Conservation (phyloP, 2,329 filamentous ascomycete genomes). For the Talaromyces sp. region DNA sequence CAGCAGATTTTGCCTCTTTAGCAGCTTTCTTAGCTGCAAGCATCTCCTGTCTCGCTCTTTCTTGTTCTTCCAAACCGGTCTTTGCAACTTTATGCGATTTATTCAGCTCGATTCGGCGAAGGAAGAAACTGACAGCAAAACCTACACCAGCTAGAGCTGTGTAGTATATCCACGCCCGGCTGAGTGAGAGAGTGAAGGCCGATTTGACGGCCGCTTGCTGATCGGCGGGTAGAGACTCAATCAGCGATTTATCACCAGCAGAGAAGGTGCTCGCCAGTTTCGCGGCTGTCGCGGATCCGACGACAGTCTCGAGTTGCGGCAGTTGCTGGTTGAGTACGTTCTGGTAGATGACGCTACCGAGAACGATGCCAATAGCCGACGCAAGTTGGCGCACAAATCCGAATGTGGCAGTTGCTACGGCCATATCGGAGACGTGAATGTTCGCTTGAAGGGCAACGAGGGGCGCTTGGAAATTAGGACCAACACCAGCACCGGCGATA, state of each 20-base stretch:
- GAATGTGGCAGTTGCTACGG: constrained; percentile 61
- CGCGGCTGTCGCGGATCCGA: constrained; percentile 30
- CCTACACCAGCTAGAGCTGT: constrained; percentile 36
- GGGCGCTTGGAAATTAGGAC: constrained; percentile 61
- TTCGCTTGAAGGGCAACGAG: constrained; percentile 63
- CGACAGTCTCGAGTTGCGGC: constrained; percentile 25
- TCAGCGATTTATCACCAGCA: constrained; percentile 33
- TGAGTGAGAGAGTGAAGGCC: constrained; percentile 44
- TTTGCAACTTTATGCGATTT: constrained; percentile 43
- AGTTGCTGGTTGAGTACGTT: constrained; percentile 37
- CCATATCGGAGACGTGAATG: constrained; percentile 59
- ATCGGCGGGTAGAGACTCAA: constrained; percentile 31
- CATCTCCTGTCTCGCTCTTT: constrained; percentile 40
- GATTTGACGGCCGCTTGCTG: constrained; percentile 40
- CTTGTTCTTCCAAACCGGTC: constrained; percentile 46
- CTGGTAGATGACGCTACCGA: constrained; percentile 53
- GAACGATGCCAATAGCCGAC: constrained; percentile 56
- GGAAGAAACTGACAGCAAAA: constrained; percentile 40
- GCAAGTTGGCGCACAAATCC: constrained; percentile 59
- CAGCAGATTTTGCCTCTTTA: constrained; percentile 6
- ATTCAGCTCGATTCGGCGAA: constrained; percentile 38
- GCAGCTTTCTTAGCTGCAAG: constrained; percentile 24
- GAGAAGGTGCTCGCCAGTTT: constrained; percentile 33
- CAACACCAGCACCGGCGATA: constrained; percentile 59
- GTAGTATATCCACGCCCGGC: constrained; percentile 53